Percentiles rank a stretch among this genome's conserved stretches.
phyloP scores from a whole-genome alignment of 169 alveolate species.

The Toxoplasma gondii region DNA sequence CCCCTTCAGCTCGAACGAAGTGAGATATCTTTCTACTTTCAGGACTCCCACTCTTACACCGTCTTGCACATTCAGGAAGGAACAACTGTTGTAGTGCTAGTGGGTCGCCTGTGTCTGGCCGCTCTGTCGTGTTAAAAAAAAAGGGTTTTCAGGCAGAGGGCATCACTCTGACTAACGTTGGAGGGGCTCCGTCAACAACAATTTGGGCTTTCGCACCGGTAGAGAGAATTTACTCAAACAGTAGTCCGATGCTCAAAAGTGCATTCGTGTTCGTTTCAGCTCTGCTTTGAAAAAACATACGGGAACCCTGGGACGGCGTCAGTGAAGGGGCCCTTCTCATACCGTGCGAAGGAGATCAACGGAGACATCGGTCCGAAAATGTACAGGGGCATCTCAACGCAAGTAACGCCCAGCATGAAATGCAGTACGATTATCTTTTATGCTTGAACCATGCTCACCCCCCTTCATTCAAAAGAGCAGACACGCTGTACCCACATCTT shows the following conservation, averaged over 20 bases:
- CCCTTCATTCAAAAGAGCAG: not conserved
- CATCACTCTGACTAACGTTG: constrained; percentile 54
- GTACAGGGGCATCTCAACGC: not conserved
- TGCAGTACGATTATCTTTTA: not conserved
- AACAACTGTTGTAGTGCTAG: constrained; percentile 1
- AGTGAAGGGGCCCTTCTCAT: constrained; percentile 21
- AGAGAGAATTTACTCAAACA: not conserved
- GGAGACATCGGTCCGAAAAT: constrained; percentile 22
- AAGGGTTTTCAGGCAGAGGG: constrained; percentile 42
- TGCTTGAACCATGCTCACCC: not conserved
- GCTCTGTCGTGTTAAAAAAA: not conserved
- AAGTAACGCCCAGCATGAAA: constrained; percentile 5
- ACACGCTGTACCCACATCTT: constrained; percentile 15
- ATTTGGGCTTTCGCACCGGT: constrained; percentile 68
- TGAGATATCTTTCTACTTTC: not conserved
- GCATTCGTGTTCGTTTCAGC: not conserved
- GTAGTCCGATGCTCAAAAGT: not conserved
- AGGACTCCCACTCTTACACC: not conserved
- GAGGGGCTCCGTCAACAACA: constrained; percentile 41
- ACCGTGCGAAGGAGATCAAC: constrained; percentile 18
- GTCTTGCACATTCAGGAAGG: not conserved
- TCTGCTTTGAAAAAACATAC: constrained; percentile 36
- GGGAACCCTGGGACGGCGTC: not conserved
- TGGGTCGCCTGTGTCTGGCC: not conserved
- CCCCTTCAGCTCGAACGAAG: constrained; percentile 8